These are phyloP conservation scores for Prunus mongolica DNA, from an alignment of 306 rosid genomes.

Conservation along the genomic window DNA sequence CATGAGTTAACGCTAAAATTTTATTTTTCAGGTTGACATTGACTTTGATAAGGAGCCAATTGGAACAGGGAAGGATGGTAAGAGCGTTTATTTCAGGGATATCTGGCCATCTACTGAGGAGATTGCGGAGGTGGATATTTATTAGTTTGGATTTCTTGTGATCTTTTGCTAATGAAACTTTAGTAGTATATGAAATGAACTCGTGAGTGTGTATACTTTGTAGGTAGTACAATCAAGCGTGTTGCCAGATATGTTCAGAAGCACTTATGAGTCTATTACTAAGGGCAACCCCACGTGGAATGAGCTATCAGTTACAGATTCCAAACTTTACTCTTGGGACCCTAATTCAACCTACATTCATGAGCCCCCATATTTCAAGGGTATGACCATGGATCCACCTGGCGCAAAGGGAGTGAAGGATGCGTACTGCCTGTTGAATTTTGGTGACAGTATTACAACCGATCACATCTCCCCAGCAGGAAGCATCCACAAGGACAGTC, in stretches of 20 bases:
- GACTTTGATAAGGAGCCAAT: constrained; percentile 92
- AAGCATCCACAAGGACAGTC: constrained; percentile 89
- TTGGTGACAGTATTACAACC: constrained; percentile 93
- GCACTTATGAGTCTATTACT: constrained; percentile 78
- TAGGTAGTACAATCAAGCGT: constrained; percentile 91
- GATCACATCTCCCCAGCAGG: constrained; percentile 99
- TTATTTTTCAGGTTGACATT: constrained; percentile 69
- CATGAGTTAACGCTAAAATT: constrained; percentile 11
- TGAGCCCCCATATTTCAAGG: constrained; percentile 90
- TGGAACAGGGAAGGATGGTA: constrained; percentile 85
- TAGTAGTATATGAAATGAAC: not conserved
- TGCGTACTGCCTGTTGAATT: constrained; percentile 83
- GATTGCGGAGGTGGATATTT: constrained; percentile 61
- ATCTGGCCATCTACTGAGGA: constrained; percentile 92
- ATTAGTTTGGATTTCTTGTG: constrained; percentile 8
- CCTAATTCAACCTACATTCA: constrained; percentile 86
- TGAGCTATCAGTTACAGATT: constrained; percentile 58
- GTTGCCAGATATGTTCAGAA: constrained; percentile 75
- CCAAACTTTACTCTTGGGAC: constrained; percentile 79
- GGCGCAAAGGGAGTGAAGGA: constrained; percentile 83
- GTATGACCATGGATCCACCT: constrained; percentile 82
- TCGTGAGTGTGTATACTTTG: constrained; percentile 23
- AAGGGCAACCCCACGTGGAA: constrained; percentile 87
- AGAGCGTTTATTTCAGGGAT: constrained; percentile 67
- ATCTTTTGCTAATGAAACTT: not conserved